Evolutionary conservation across 805 yeast genomes (phyloP).

Genomic region (Maudiozyma bulderi): DNA sequence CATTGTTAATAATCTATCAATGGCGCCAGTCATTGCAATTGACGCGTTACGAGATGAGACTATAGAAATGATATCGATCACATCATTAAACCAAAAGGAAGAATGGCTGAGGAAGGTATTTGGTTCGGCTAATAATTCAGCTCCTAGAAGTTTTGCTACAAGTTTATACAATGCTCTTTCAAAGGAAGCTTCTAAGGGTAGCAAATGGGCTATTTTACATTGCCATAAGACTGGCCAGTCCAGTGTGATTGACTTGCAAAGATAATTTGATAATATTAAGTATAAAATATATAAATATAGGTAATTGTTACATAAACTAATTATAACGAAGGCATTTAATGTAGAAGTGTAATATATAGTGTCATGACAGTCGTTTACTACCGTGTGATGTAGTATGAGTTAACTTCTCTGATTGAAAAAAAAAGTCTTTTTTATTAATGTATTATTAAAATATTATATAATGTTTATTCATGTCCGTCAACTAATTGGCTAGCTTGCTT

Average conservation of each 20-base stretch:
- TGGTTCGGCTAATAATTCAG: slow-evolving; percentile 68
- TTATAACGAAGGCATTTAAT: background rate
- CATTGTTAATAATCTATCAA: slow-evolving; percentile 44
- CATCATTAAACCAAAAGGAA: slow-evolving; percentile 66
- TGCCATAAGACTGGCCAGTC: slow-evolving; percentile 73
- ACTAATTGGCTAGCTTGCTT: slow-evolving; percentile 26
- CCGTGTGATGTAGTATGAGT: no score
- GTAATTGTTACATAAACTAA: background rate
- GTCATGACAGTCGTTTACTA: no score
- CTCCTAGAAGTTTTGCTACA: slow-evolving; percentile 71
- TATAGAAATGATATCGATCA: slow-evolving; percentile 69
- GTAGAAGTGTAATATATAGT: no score
- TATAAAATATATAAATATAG: background rate
- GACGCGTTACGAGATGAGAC: slow-evolving; percentile 77
- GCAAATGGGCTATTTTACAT: slow-evolving; percentile 65
- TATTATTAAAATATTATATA: background rate
- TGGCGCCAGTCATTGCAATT: slow-evolving; percentile 66
- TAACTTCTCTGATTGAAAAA: no score
- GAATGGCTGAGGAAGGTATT: slow-evolving; percentile 67
- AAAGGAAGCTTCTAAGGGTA: slow-evolving; percentile 64
- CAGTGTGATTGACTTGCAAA: slow-evolving; percentile 54
- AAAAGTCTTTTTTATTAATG: no score
- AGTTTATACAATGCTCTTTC: slow-evolving; percentile 62
- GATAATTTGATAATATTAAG: slow-evolving; percentile 27
- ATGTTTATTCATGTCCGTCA: background rate